Conservation (phyloP, 2,329 filamentous ascomycete species). For the Colletotrichum melonis region DNA sequence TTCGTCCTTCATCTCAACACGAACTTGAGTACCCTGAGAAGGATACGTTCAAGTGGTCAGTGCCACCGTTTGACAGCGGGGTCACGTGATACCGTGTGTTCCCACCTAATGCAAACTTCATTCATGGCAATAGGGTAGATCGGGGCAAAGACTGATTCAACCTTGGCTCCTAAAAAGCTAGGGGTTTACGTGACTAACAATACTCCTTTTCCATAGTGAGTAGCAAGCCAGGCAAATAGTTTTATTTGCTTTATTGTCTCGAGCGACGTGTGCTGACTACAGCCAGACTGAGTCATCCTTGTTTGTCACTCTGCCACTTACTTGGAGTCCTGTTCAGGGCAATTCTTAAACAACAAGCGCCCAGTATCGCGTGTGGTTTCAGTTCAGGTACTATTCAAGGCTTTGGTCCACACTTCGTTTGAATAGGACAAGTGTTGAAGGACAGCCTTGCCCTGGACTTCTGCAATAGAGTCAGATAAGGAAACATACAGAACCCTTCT, state of each 20-base stretch:
- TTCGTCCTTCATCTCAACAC: too few species aligned
- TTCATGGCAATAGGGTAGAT: neutral
- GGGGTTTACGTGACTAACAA: neutral
- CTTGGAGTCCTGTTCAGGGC: neutral
- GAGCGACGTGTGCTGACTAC: neutral
- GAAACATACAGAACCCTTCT: neutral
- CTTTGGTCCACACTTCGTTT: neutral
- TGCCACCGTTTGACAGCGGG: neutral
- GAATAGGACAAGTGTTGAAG: neutral
- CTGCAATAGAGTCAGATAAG: neutral
- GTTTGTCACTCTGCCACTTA: neutral
- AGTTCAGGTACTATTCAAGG: neutral
- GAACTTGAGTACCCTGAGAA: too few species aligned
- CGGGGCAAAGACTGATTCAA: neutral
- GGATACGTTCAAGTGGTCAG: neutral
- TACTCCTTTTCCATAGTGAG: neutral
- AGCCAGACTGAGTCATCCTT: neutral
- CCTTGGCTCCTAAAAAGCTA: neutral
- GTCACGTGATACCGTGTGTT: neutral
- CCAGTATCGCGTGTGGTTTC: neutral
- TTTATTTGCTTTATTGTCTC: neutral
- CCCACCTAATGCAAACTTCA: constrained; percentile 9
- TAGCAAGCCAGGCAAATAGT: neutral
- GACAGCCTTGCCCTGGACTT: neutral
- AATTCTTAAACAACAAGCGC: neutral